These are phyloP conservation scores for Pyrenophora graminea DNA, from an alignment of 2,329 filamentous ascomycete genomes.

Conservation along the genomic window DNA sequence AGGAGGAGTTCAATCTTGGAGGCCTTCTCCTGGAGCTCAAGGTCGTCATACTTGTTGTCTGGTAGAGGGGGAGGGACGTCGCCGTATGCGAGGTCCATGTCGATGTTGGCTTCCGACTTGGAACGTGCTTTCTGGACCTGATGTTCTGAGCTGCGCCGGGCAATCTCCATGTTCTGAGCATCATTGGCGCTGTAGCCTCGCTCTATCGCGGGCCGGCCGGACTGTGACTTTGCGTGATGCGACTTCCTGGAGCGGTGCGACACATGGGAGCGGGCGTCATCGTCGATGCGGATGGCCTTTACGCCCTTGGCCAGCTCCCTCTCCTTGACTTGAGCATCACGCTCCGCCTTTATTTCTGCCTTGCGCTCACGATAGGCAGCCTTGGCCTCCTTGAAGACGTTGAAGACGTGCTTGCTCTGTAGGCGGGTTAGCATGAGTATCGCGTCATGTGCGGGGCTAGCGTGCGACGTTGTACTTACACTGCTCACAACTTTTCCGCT, in stretches of 20 bases:
- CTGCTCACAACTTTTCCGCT: constrained; percentile 90
- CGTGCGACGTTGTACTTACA: constrained; percentile 57
- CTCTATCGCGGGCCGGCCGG: constrained; percentile 45
- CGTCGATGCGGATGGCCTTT: constrained; percentile 52
- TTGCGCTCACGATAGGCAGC: constrained; percentile 87
- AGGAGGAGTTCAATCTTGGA: constrained; percentile 75
- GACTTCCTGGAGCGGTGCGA: constrained; percentile 36
- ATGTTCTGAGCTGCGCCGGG: constrained; percentile 51
- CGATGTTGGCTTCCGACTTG: constrained; percentile 61
- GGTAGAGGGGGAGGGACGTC: constrained; percentile 72
- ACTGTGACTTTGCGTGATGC: constrained; percentile 29
- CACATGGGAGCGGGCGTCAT: constrained; percentile 41
- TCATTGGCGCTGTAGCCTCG: constrained; percentile 48
- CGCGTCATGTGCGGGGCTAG: constrained; percentile 1
- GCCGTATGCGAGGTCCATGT: constrained; percentile 92
- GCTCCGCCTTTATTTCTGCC: constrained; percentile 74
- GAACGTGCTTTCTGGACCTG: constrained; percentile 35
- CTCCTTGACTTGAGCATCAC: constrained; percentile 62
- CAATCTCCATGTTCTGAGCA: constrained; percentile 46
- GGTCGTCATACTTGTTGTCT: constrained; percentile 55
- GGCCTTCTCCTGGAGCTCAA: constrained; percentile 70
- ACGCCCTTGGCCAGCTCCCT: constrained; percentile 63
- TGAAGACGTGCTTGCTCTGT: constrained; percentile 86
- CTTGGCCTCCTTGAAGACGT: constrained; percentile 90
- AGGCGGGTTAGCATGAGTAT: constrained; percentile 30